phyloP scores from a whole-genome alignment of 208 protist genomes.

The Blastocrithidia nonstop region DNA sequence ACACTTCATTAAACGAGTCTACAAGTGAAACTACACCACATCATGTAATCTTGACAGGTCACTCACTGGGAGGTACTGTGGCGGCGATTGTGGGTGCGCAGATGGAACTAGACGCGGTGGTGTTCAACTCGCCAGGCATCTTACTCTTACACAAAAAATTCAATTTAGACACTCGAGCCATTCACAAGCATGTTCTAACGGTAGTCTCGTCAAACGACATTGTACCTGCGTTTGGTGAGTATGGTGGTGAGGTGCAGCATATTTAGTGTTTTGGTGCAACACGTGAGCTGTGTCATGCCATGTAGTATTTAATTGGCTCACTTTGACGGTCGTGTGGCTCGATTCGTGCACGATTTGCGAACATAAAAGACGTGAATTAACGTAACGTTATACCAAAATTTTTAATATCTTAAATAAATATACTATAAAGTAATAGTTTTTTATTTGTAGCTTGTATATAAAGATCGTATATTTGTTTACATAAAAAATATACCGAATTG shows the following conservation, averaged over 20 bases:
- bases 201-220: constrained; percentile 62
- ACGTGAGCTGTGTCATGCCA: constrained; percentile 63
- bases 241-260: constrained; percentile 57
- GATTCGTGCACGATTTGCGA: constrained; percentile 29
- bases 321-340: constrained; percentile 58
- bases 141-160: constrained; percentile 37
- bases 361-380: constrained; percentile 32
- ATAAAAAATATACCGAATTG: no score
- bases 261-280: constrained; percentile 46
- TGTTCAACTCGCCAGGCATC: constrained; percentile 58
- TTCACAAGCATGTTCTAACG: constrained; percentile 38
- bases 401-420: not conserved
- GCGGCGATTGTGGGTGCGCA: constrained; percentile 49
- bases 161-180: constrained; percentile 12
- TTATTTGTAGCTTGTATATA: not conserved
- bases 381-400: not conserved
- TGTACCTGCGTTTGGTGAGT: constrained; percentile 40
- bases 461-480: not conserved
- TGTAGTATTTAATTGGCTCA: constrained; percentile 57
- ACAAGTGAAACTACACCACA: constrained; percentile 7
- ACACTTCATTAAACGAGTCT: no score
- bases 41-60: constrained; percentile 53
- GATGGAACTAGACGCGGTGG: constrained; percentile 44
- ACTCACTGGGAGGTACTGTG: constrained; percentile 65
- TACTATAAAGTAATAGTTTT: not conserved